Base-by-base conservation (phyloP, 352 stramenopile species). In the Phytophthora pseudosyringae region DNA sequence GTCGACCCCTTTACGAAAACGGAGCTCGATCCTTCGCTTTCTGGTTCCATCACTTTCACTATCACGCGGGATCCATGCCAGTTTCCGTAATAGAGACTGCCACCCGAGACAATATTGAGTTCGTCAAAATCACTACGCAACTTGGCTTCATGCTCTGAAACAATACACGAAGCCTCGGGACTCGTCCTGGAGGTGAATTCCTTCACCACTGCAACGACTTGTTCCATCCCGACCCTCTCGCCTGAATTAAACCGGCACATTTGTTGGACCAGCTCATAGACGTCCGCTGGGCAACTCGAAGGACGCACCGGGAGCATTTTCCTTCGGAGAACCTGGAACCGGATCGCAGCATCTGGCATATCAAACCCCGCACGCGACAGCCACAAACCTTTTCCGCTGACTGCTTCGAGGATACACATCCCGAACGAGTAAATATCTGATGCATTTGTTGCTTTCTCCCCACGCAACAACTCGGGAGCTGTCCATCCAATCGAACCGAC, bases 401-500 rank as follows among this genome's bases (percentile, higher is more conserved):
- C 46, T 3, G 61, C 45, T 16, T 66, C 49, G 1, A 52, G 10
- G 15, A 61, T 47, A 32, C 47, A 66, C 58, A 66, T 67, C 10
- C 40, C 48, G 26, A 67, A 60, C 48, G 71, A 75, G 10, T 67
- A 76, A 15, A 76, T 39, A 18, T 80, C 68, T 8, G 59, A 72
- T 11, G 39, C 57, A 9, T 53, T 48, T 3, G 67, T 35, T 4
- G 25, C 10, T 5, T 54, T 56, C 8, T 66, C 32, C 1, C 36
- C 50, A 4, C 12, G 15, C 11, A 62, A 16, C 31, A 62, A 41
- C 32, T 54, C 54, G 13, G 70, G 70, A 18, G 66, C 56, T 15
- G 50, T 64, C 70, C 70, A 66, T 21, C 21, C 21, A 21, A 21
- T 21, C 21, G 21, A 21, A 21, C 21, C 21, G 21, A 21, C 21